Percentiles rank a stretch among this genome's conserved stretches.
Conservation (phyloP, 148 eudicot species). For the Vaccinium darrowii region DNA sequence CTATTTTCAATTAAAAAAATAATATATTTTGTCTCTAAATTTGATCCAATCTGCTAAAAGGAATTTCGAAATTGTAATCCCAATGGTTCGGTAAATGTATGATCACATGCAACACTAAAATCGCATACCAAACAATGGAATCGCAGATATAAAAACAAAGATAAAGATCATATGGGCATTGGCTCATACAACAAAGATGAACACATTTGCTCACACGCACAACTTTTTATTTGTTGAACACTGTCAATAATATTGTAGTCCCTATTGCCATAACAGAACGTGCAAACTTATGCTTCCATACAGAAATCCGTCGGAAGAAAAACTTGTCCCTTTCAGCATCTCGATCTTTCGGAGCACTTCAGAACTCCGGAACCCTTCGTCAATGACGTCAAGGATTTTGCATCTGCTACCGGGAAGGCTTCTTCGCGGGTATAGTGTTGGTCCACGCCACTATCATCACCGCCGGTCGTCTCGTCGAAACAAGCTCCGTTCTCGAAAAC, state of each 20-base stretch:
- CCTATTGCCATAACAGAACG: background rate
- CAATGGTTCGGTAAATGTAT: too few relatives aligned
- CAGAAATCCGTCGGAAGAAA: background rate
- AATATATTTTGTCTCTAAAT: too few relatives aligned
- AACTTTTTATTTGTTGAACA: background rate
- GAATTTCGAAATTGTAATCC: too few relatives aligned
- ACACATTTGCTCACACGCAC: background rate
- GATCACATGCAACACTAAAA: too few relatives aligned
- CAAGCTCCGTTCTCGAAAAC: conserved; percentile 78
- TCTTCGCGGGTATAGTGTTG: conserved; percentile 58
- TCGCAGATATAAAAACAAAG: too few relatives aligned
- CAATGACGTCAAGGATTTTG: conserved; percentile 44
- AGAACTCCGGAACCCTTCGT: conserved; percentile 70
- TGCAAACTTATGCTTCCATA: background rate
- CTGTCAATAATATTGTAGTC: background rate
- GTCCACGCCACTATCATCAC: conserved; percentile 32
- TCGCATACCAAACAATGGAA: too few relatives aligned
- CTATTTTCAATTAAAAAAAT: too few relatives aligned
- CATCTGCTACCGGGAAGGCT: conserved; percentile 52
- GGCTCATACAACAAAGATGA: background rate
- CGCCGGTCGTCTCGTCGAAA: conserved; percentile 34
- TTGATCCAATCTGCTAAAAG: too few relatives aligned
- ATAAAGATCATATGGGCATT: background rate
- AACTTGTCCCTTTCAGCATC: conserved; percentile 33
- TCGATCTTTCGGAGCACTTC: conserved; percentile 40